Percentiles rank a stretch among this genome's conserved stretches.
Evolutionary conservation across 2,329 filamentous ascomycete species (phyloP).

Genomic region (Grosmannia penicillata): DNA sequence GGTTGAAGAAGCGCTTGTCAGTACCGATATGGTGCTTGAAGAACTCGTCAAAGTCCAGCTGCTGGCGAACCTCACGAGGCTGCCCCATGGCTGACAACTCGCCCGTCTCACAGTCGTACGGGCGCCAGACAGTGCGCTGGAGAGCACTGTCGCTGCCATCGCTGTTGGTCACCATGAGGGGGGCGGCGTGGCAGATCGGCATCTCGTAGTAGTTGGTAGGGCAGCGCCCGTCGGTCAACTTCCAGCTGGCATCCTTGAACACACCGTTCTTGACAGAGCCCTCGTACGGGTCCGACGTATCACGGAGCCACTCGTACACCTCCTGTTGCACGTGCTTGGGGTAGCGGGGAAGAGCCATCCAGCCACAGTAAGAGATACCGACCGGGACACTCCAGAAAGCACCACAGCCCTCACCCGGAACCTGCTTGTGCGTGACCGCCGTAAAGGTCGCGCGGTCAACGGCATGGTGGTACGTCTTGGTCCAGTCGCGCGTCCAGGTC

Average conservation of each 20-base stretch:
- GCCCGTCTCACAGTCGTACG: slow-evolving; percentile 5
- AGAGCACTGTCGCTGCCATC: slow-evolving; percentile 2
- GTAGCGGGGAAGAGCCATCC: slow-evolving; percentile 5
- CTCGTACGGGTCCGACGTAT: not conserved
- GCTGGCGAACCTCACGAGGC: slow-evolving; percentile 6
- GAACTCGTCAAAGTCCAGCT: slow-evolving; percentile 8
- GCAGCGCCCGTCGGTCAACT: slow-evolving; percentile 6
- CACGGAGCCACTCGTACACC: slow-evolving; percentile 1
- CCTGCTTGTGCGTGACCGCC: slow-evolving; percentile 6
- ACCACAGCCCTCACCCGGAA: slow-evolving; percentile 10
- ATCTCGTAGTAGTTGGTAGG: slow-evolving; percentile 7
- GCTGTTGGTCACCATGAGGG: not conserved
- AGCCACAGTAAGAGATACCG: slow-evolving; percentile 7
- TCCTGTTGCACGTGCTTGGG: slow-evolving; percentile 1
- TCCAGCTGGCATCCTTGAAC: too few species aligned
- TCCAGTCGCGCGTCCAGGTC: slow-evolving; percentile 8
- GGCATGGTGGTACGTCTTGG: slow-evolving; percentile 5
- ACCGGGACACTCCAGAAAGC: slow-evolving; percentile 9
- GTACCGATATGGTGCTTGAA: slow-evolving; percentile 2
- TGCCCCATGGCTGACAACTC: not conserved
- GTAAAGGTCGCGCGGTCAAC: slow-evolving; percentile 5
- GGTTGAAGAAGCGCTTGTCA: slow-evolving; percentile 7
- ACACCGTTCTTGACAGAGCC: slow-evolving; percentile 3
- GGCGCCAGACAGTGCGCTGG: slow-evolving; percentile 6
- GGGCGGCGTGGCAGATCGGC: slow-evolving; percentile 6